Evolutionary conservation across 805 yeast species (phyloP), one percentile per base, ranked within the genome.

Genomic region (Pichia scutulata): DNA sequence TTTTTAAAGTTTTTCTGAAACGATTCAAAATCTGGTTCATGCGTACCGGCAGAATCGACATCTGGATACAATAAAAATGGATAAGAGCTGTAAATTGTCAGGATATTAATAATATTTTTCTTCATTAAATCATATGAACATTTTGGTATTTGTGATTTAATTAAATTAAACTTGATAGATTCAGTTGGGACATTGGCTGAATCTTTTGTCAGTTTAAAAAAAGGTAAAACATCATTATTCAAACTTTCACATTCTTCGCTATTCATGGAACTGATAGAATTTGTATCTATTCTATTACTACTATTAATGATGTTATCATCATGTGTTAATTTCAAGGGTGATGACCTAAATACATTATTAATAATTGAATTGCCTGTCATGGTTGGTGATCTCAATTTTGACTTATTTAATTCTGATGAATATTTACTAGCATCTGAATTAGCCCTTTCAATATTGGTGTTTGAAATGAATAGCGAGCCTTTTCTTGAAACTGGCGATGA

Each of bases 31-130:
- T 57, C 49, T 5, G 51, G 33, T 3, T 14, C 19, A 16, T 36
- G 23, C 7, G 30, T 39, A 12, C 45, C 47, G 26, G 25, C 33
- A 14, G 43, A 36, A 33, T 50, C 54, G 5, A 48, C 42, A 33
- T 46, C 53, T 23, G 52, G 50, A 47, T 62, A 64, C 52, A 66
- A 68, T 24, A 65, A 50, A 47, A 65, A 69, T 33, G 75, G 74
- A 41, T 54, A 63, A 19, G 60, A 62, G 26, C 58, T 61, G 52
- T 65, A 70, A 4, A 67, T 56, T n/a, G 55, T 57, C 23, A 68
- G 52, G 8, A 68, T 55, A 48, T 66, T 68, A 4, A 59, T 54
- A 25, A 70, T 47, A 7, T 66, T 53, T 6, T 47, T 28, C 14
- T 53, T 51, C 1, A 49, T 22, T 13, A 55, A 57, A 30, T 9